A percentile compares a stretch with the other conserved stretches of the same genome.
phyloP scores from a whole-genome alignment of 208 protist genomes.

The Trypanosoma avium region DNA sequence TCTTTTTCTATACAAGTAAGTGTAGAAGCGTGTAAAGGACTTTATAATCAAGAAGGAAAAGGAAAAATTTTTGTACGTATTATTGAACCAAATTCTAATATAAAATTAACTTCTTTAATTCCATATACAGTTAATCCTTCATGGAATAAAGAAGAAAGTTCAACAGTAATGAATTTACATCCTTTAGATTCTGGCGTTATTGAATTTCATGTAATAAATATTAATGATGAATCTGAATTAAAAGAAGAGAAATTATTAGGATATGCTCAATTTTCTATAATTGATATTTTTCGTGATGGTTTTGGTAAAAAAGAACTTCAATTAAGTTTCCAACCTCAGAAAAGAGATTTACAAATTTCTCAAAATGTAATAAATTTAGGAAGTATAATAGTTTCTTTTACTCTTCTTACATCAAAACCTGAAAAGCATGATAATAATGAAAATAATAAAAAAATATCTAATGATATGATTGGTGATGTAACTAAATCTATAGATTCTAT shows the following conservation, averaged over 20 bases:
- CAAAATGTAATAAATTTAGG: background rate
- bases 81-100: slow-evolving; percentile 3
- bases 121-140: background rate
- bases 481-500: no score
- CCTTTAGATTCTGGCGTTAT: slow-evolving; percentile 15
- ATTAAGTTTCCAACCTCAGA: background rate
- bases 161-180: slow-evolving; percentile 8
- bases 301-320: slow-evolving; percentile 19
- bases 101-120: slow-evolving; percentile 4
- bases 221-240: background rate
- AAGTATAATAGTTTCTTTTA: slow-evolving; percentile 18
- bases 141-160: slow-evolving; percentile 1
- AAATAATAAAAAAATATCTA: background rate
- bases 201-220: slow-evolving; percentile 14
- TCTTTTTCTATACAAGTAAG: slow-evolving; percentile 8
- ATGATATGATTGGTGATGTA: background rate
- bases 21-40: slow-evolving; percentile 15
- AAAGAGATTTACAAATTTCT: background rate
- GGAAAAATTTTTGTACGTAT: slow-evolving; percentile 18
- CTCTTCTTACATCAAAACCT: background rate
- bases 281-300: slow-evolving; percentile 22
- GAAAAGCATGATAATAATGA: background rate
- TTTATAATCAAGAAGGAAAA: background rate
- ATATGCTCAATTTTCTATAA: slow-evolving; percentile 14
- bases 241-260: background rate